Base-by-base conservation (phyloP, 73 alveolate species). In the Paramecium pentaurelia region DNA sequence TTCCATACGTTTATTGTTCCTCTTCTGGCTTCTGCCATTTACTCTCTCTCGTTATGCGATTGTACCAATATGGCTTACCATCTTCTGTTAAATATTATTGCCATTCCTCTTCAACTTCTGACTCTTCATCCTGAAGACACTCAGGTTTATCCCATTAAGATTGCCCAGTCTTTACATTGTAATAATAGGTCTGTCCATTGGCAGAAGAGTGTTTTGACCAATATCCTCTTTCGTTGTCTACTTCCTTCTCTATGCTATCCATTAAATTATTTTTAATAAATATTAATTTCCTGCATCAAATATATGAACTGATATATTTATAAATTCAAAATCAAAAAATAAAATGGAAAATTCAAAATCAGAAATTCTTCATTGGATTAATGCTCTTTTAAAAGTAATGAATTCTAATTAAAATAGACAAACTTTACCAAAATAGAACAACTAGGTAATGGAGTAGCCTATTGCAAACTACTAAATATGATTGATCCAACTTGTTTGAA, bases 51-150 rank as follows among this genome's bases (percentile, higher is more conserved):
- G 91, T 80, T 4, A 27, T 8, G 9, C 51, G 27, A 80, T 80
- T 80, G 30, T 80, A 80, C 91, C 91, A 80, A 80, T 80, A 80
- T 44, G 71, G 77, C 32, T 80, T 80, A 7, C 91, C 91, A 34
- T 80, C 91, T 44, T 80, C 91, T 8, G 91, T 80, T 8, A 80
- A 20, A 18, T 80, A 80, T 80, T 80, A 44, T 47, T 80, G 30
- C 91, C 91, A 80, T 64, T 80, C 91, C 27, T 42, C 45, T 6
- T 42, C 91, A 10, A 80, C 58, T 36, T 80, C 91, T 27, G 91
- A 80, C 30, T 80, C 91, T 36, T 80, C 91, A 80, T 80, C 91
- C 4, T 42, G 16, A 9, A 80, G 32, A 28, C 91, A 80, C 8
- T 40, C 73, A 4, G 91, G 91, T 18, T 80, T 80, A 7, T 80